Percentiles rank a stretch among this genome's conserved stretches.
phyloP scores from a whole-genome alignment of 2,329 filamentous ascomycete species.

The Metarhizium humberi region DNA sequence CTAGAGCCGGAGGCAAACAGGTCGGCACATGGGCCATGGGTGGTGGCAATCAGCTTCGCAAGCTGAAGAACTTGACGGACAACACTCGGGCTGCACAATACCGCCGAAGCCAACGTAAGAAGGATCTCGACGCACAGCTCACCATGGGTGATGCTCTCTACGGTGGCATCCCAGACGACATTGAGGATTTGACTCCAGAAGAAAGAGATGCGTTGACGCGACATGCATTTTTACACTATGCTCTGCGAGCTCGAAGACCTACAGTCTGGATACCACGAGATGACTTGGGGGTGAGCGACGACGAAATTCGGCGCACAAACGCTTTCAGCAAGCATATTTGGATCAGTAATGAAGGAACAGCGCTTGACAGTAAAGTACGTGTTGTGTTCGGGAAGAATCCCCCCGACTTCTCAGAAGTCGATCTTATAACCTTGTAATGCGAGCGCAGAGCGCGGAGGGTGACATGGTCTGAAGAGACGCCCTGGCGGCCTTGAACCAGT shows the following conservation, averaged over 20 bases:
- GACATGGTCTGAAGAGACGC: not conserved
- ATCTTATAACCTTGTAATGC: slow-evolving; percentile 68
- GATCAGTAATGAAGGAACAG: slow-evolving; percentile 90
- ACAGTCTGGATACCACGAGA: slow-evolving; percentile 93
- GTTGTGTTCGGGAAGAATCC: slow-evolving; percentile 80
- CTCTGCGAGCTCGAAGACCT: slow-evolving; percentile 73
- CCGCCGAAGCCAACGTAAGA: slow-evolving; percentile 37
- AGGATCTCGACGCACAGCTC: slow-evolving; percentile 63
- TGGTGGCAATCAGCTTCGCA: slow-evolving; percentile 38
- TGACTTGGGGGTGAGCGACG: slow-evolving; percentile 80
- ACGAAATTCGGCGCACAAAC: slow-evolving; percentile 75
- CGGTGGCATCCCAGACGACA: slow-evolving; percentile 79
- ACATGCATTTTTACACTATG: slow-evolving; percentile 84
- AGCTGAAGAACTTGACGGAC: slow-evolving; percentile 26
- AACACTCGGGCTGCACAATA: slow-evolving; percentile 35
- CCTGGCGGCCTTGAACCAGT: not conserved
- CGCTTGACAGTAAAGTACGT: slow-evolving; percentile 71
- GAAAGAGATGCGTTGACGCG: slow-evolving; percentile 79
- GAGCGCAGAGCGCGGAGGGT: not conserved
- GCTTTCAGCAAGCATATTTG: slow-evolving; percentile 72
- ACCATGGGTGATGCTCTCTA: slow-evolving; percentile 75
- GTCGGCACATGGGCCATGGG: slow-evolving; percentile 27
- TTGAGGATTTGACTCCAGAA: slow-evolving; percentile 86
- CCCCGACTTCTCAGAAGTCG: slow-evolving; percentile 81
- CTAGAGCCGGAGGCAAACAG: slow-evolving; percentile 21